Percentiles rank a stretch among this genome's conserved stretches.
Evolutionary conservation across 2,329 filamentous ascomycete species (phyloP).

Genomic region (Geosmithia morbida): DNA sequence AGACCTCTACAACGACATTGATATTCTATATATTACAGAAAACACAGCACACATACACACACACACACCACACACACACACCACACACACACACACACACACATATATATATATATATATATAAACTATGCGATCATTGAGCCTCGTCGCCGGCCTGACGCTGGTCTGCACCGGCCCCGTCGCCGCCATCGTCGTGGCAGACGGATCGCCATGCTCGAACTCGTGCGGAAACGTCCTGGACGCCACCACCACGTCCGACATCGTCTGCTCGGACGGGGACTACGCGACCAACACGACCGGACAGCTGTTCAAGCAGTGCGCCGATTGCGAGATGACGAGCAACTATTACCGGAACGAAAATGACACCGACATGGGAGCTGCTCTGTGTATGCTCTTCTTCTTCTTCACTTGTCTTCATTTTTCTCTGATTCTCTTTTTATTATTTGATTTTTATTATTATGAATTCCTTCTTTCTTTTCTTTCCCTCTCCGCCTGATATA

Average conservation of each 20-base stretch:
- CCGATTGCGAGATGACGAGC: constrained; percentile 37
- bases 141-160: constrained; percentile 6
- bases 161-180: constrained; percentile 4
- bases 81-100: not conserved
- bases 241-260: constrained; percentile 27
- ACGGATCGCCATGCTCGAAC: constrained; percentile 31
- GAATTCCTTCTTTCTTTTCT: too few relatives aligned
- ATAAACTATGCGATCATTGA: too few relatives aligned
- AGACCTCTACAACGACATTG: too few relatives aligned
- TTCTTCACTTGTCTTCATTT: too few relatives aligned
- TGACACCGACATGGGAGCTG: constrained; percentile 34
- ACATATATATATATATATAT: too few relatives aligned
- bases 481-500: too few relatives aligned
- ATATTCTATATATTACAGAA: too few relatives aligned
- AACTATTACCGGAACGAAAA: constrained; percentile 21
- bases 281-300: constrained; percentile 24
- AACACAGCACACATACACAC: too few relatives aligned
- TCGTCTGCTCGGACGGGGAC: constrained; percentile 28
- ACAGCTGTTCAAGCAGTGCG: constrained; percentile 34
- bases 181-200: constrained; percentile 24
- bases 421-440: too few relatives aligned
- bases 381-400: constrained; percentile 45
- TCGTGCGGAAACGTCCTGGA: constrained; percentile 39
- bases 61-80: not conserved
- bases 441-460: too few relatives aligned